Evolutionary conservation across 1,139 yeast genomes (phyloP).

Genomic region (Pichia sp.): DNA sequence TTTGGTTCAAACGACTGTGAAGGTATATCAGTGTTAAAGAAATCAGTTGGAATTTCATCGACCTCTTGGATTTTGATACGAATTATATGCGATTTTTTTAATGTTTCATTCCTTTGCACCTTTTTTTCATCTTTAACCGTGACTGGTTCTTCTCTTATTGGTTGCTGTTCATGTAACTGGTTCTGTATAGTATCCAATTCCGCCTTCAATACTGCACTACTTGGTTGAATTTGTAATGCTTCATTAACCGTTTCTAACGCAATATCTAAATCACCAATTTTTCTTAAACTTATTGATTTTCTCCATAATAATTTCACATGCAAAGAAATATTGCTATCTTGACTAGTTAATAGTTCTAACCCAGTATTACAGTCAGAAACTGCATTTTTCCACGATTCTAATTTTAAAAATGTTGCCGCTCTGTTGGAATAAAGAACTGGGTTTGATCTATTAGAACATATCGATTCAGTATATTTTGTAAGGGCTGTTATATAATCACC

Average conservation of each 20-base stretch:
- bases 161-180: conserved; percentile 8
- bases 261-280: conserved; percentile 30
- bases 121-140: background rate
- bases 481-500: conserved; percentile 55
- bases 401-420: conserved; percentile 64
- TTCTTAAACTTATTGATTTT: conserved; percentile 42
- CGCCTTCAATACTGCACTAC: conserved; percentile 29
- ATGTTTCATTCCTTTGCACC: background rate
- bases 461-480: conserved; percentile 58
- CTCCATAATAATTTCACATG: conserved; percentile 53
- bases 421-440: conserved; percentile 71
- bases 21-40: no score
- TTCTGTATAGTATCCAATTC: conserved; percentile 14
- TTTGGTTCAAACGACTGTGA: conserved; percentile 5
- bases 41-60: conserved; percentile 41
- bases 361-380: conserved; percentile 57
- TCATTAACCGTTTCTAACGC: conserved; percentile 36
- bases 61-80: conserved; percentile 41
- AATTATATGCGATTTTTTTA: conserved; percentile 17
- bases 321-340: background rate
- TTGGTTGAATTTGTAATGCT: conserved; percentile 44
- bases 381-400: conserved; percentile 52
- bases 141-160: background rate
- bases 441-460: conserved; percentile 47
- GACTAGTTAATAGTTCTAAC: conserved; percentile 30